Evolutionary conservation across 129 eudicot species (phyloP).

Genomic region (Pseudognaphalium luteoalbum): DNA sequence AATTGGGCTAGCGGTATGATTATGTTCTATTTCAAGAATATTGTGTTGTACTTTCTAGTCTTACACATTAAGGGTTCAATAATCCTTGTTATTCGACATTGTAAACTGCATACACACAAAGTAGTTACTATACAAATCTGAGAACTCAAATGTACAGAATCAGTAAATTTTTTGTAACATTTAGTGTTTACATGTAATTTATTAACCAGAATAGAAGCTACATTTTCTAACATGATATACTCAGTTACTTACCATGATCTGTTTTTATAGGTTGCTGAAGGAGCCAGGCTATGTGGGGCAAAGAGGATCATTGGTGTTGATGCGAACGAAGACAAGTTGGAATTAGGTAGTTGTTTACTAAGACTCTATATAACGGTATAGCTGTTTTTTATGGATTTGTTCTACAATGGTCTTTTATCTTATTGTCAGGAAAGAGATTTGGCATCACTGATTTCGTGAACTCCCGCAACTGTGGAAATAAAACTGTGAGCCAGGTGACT

Average conservation of each 20-base stretch:
- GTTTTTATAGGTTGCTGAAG: conserved; percentile 74
- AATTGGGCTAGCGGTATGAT: conserved; percentile 77
- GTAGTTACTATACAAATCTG: too few species aligned
- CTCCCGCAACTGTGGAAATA: conserved; percentile 44
- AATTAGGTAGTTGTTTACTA: conserved; percentile 58
- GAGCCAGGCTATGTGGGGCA: conserved; percentile 86
- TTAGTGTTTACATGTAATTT: background rate
- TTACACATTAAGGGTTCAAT: conserved; percentile 1
- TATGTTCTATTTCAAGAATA: background rate
- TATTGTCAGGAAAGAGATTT: conserved; percentile 52
- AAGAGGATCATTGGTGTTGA: conserved; percentile 77
- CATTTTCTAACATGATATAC: background rate
- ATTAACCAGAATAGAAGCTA: background rate
- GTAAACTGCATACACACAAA: too few species aligned
- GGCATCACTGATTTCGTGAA: conserved; percentile 86
- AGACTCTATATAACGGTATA: background rate
- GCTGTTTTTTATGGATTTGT: background rate
- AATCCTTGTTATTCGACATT: background rate
- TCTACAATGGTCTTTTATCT: background rate
- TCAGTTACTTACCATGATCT: background rate
- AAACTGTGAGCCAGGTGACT: conserved; percentile 69
- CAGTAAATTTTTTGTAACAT: background rate
- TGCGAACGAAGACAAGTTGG: conserved; percentile 64
- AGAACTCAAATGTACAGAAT: background rate
- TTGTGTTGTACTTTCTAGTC: background rate